phyloP scores from a whole-genome alignment of 164 flowering plant genomes.

The Aristolochia contorta region DNA sequence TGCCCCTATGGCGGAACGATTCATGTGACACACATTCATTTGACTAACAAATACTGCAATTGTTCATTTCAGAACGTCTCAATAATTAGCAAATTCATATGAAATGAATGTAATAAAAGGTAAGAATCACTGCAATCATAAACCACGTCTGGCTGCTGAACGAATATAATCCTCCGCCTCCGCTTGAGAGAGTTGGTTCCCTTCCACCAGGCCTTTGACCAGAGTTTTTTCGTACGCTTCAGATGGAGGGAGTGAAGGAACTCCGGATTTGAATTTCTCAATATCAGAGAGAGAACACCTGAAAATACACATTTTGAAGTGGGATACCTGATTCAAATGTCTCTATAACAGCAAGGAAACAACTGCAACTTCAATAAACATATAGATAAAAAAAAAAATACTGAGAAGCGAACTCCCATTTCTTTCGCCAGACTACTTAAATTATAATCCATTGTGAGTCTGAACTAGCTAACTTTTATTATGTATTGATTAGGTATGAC shows the following conservation, averaged over 20 bases:
- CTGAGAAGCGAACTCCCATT: background rate
- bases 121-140: slow-evolving; percentile 19
- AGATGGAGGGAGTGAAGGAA: slow-evolving; percentile 43
- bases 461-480: too few species aligned
- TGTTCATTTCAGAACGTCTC: too few species aligned
- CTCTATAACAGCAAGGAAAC: background rate
- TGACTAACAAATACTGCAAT: too few species aligned
- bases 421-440: too few species aligned
- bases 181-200: slow-evolving; percentile 52
- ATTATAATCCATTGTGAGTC: too few species aligned
- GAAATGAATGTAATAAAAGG: too few species aligned
- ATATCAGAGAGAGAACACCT: slow-evolving; percentile 53
- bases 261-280: slow-evolving; percentile 46
- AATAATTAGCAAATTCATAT: too few species aligned
- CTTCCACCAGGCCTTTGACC: slow-evolving; percentile 66
- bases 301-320: slow-evolving; percentile 1
- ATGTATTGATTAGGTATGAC: too few species aligned
- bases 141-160: slow-evolving; percentile 35
- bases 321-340: background rate
- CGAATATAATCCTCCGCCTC: slow-evolving; percentile 63
- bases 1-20: too few species aligned
- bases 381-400: background rate
- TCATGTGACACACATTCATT: too few species aligned
- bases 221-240: slow-evolving; percentile 41
- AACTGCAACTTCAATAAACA: background rate